Evolutionary conservation across 1,284 basidiomycete species (phyloP).

Genomic region (Thecaphora thlaspeos): DNA sequence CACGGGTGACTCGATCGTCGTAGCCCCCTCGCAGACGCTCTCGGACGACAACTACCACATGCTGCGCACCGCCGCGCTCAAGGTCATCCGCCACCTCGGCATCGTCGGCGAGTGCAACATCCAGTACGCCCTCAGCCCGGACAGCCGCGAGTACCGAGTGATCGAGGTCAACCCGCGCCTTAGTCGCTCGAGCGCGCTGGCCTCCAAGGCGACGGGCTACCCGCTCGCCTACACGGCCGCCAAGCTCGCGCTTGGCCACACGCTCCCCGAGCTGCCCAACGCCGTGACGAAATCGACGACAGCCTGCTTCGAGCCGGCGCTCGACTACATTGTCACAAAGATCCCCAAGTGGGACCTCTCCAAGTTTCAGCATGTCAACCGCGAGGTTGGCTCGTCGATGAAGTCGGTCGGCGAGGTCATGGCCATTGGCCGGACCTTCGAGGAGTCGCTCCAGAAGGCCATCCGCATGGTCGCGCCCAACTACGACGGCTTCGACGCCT

Average conservation of each 20-base stretch:
- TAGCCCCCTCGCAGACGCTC: slow-evolving; percentile 95
- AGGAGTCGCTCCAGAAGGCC: slow-evolving; percentile 97
- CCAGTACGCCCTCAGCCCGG: slow-evolving; percentile 95
- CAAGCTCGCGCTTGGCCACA: slow-evolving; percentile 98
- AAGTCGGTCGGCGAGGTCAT: slow-evolving; percentile 99
- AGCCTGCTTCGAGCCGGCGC: slow-evolving; percentile 98
- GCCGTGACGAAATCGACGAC: slow-evolving; percentile 99
- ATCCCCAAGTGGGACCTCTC: slow-evolving; percentile 99
- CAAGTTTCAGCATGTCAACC: slow-evolving; percentile 94
- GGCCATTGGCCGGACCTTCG: slow-evolving; percentile 98
- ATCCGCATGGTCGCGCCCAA: slow-evolving; percentile 94
- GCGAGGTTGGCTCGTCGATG: slow-evolving; percentile 95
- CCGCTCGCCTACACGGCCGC: slow-evolving; percentile 98
- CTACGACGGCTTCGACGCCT: slow-evolving; percentile 67
- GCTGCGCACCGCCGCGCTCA: slow-evolving; percentile 94
- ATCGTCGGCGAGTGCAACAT: slow-evolving; percentile 99
- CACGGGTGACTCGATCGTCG: slow-evolving; percentile 99
- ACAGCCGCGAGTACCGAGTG: slow-evolving; percentile 90
- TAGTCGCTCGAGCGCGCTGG: slow-evolving; percentile 69
- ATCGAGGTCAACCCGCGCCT: slow-evolving; percentile 65
- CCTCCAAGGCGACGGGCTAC: slow-evolving; percentile 98
- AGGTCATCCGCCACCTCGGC: slow-evolving; percentile 94
- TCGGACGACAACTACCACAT: slow-evolving; percentile 96
- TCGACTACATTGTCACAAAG: slow-evolving; percentile 99
- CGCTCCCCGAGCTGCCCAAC: slow-evolving; percentile 95